Evolutionary conservation across 345 rosid genomes (phyloP).

Genomic region (Reutealis trisperma): DNA sequence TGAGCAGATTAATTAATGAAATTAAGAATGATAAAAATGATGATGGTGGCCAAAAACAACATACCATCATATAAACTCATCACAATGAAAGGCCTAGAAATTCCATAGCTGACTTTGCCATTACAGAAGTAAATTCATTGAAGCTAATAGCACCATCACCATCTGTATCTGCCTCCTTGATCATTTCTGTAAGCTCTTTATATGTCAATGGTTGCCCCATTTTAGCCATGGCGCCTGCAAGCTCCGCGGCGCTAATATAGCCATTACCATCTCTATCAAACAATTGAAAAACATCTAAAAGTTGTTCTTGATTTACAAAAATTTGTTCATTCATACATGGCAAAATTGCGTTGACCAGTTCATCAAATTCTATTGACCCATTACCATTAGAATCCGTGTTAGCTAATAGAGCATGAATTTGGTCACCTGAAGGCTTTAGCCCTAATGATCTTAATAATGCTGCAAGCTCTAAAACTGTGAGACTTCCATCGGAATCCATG

Average conservation of each 20-base stretch:
- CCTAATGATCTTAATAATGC: conserved; percentile 75
- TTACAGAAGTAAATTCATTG: conserved; percentile 64
- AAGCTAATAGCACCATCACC: conserved; percentile 87
- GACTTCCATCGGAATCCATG: conserved; percentile 91
- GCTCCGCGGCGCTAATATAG: conserved; percentile 72
- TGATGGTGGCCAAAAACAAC: neutral
- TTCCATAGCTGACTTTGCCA: conserved; percentile 66
- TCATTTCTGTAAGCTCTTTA: conserved; percentile 70
- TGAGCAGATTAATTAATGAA: neutral
- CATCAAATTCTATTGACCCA: conserved; percentile 75
- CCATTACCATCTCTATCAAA: conserved; percentile 84
- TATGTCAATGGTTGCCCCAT: conserved; percentile 85
- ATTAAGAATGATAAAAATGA: neutral
- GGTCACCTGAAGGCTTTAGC: conserved; percentile 77
- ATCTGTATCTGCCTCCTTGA: conserved; percentile 70
- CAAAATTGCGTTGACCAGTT: conserved; percentile 59
- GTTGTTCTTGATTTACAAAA: conserved; percentile 59
- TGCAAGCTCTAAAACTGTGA: conserved; percentile 86
- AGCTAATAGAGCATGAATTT: conserved; percentile 64
- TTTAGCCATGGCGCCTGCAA: conserved; percentile 83
- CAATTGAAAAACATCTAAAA: conserved; percentile 57
- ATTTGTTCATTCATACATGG: conserved; percentile 56
- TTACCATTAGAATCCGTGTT: conserved; percentile 81
- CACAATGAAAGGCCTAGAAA: conserved; percentile 44
- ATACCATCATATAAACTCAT: conserved; percentile 13